Conservation (phyloP, 139 green algal species). For the Chlamydomonas sp. region DNA sequence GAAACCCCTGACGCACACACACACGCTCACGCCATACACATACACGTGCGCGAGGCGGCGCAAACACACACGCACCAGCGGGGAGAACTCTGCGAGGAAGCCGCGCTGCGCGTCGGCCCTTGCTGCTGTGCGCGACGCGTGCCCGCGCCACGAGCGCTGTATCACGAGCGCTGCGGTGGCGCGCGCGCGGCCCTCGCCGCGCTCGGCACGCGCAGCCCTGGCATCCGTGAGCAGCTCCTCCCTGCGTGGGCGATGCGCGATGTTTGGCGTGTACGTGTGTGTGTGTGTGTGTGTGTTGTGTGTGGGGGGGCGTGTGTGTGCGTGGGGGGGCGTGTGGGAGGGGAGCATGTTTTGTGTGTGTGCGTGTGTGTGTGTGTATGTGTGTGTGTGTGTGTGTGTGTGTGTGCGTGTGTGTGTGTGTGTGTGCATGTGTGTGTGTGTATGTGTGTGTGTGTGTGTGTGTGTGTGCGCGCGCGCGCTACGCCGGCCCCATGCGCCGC, state of each 20-base stretch:
- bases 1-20: too few species aligned
- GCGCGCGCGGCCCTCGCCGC: slow-evolving; percentile 12
- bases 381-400: too few species aligned
- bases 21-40: too few species aligned
- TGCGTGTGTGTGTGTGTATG: too few species aligned
- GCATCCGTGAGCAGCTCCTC: slow-evolving; percentile 41
- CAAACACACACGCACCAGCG: too few species aligned
- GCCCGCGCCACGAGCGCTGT: slow-evolving; percentile 34
- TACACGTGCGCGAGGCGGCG: too few species aligned
- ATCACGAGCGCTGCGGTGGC: slow-evolving; percentile 25
- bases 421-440: too few species aligned
- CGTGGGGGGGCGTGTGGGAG: background rate
- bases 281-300: too few species aligned
- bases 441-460: too few species aligned
- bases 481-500: background rate
- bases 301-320: too few species aligned
- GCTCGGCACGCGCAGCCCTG: slow-evolving; percentile 26
- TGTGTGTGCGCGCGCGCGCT: background rate
- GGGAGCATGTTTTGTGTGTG: background rate
- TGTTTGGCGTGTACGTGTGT: background rate
- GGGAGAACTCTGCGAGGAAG: slow-evolving; percentile 19
- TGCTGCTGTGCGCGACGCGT: slow-evolving; percentile 1
- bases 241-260: slow-evolving; percentile 6
- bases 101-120: slow-evolving; percentile 4
- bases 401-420: too few species aligned